A percentile compares a stretch with the other conserved stretches of the same genome.
Evolutionary conservation across 2,329 filamentous ascomycete species (phyloP).

Genomic region (Fusarium fujikuroi): DNA sequence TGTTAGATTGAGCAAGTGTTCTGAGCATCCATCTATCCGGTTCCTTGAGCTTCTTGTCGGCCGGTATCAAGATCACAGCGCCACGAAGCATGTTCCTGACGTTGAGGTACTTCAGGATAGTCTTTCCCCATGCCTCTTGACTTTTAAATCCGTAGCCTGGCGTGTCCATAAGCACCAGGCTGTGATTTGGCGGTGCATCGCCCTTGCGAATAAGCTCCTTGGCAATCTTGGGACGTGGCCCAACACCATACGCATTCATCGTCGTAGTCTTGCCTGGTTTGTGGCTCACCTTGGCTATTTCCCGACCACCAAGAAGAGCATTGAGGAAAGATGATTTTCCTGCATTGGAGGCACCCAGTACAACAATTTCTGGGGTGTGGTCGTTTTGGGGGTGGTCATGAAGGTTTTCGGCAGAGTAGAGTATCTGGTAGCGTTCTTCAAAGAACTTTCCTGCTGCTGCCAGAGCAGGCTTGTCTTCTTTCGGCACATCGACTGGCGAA

Average conservation of each 20-base stretch:
- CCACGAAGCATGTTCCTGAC: constrained; percentile 60
- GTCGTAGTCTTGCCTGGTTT: constrained; percentile 64
- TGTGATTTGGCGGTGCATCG: constrained; percentile 57
- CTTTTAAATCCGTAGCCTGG: constrained; percentile 63
- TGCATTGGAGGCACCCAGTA: constrained; percentile 88
- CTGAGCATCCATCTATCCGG: constrained; percentile 60
- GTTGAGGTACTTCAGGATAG: constrained; percentile 63
- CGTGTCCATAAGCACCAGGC: constrained; percentile 62
- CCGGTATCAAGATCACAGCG: constrained; percentile 64
- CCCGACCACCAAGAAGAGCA: constrained; percentile 69
- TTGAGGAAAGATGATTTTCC: constrained; percentile 93
- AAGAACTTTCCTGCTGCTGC: constrained; percentile 49
- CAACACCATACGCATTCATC: constrained; percentile 68
- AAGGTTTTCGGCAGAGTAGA: constrained; percentile 63
- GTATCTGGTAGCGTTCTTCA: constrained; percentile 49
- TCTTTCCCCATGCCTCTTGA: constrained; percentile 61
- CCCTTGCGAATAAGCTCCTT: constrained; percentile 45
- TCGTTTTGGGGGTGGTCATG: constrained; percentile 63
- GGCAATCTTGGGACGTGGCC: constrained; percentile 51
- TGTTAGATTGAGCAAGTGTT: constrained; percentile 57
- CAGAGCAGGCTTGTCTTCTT: constrained; percentile 41
- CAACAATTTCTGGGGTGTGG: constrained; percentile 71
- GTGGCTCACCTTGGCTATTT: constrained; percentile 61
- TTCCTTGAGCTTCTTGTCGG: constrained; percentile 61
- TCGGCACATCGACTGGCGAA: constrained; percentile 26